Percentiles rank a stretch among this genome's conserved stretches.
phyloP scores from a whole-genome alignment of 192 early-diverging fungal genomes.

The Chytriomyces hyalinus region DNA sequence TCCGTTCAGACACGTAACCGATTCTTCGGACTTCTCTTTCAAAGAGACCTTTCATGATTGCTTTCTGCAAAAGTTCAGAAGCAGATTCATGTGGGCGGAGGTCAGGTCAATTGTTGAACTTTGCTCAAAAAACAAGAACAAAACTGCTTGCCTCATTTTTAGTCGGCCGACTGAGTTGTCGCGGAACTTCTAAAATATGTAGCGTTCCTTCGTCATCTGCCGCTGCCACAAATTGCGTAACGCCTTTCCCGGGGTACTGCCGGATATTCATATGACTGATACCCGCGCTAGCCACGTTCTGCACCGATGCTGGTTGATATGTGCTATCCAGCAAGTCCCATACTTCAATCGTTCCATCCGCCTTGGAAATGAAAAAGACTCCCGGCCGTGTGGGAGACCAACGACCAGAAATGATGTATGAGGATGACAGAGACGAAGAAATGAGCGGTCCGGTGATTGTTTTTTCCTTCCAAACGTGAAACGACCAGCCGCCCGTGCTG shows the following conservation, averaged over 20 bases:
- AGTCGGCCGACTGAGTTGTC: conserved; percentile 52
- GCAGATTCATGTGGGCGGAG: neutral
- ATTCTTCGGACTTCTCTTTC: conserved; percentile 61
- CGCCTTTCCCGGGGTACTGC: conserved; percentile 52
- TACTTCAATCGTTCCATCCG: conserved; percentile 65
- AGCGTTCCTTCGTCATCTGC: conserved; percentile 70
- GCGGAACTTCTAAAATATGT: conserved; percentile 67
- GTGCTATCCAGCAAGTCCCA: conserved; percentile 70
- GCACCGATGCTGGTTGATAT: conserved; percentile 54
- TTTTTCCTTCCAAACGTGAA: conserved; percentile 66
- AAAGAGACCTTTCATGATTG: conserved; percentile 53
- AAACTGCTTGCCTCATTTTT: conserved; percentile 60
- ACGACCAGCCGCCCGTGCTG: conserved; percentile 65
- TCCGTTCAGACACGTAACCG: conserved; percentile 48
- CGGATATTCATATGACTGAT: conserved; percentile 56
- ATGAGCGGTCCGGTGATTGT: conserved; percentile 57
- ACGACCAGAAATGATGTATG: conserved; percentile 54
- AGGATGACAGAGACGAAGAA: conserved; percentile 41
- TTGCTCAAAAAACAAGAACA: neutral
- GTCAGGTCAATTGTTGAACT: neutral
- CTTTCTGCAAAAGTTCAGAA: conserved; percentile 43
- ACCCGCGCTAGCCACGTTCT: conserved; percentile 57
- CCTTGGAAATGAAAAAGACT: conserved; percentile 65
- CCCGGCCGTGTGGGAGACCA: conserved; percentile 70
- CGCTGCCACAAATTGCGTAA: conserved; percentile 62